Percentiles rank a stretch among this genome's conserved stretches.
Conservation (phyloP, 2,329 filamentous ascomycete genomes). For the Colletotrichum tofieldiae region DNA sequence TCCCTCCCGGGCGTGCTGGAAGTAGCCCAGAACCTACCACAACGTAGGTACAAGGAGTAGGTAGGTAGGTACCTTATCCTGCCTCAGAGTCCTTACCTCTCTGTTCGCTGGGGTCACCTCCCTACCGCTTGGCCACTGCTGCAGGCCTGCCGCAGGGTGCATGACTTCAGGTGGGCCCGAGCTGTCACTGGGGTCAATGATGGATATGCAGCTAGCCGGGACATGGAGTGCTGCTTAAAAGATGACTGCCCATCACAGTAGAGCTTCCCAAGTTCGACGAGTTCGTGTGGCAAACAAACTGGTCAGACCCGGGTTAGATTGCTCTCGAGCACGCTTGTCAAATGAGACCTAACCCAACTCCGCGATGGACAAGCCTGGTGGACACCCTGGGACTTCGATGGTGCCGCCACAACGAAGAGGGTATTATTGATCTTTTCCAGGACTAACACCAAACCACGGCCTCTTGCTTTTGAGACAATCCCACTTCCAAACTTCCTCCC, state of each 20-base stretch:
- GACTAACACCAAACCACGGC: background rate
- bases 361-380: background rate
- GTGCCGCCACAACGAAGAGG: background rate
- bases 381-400: background rate
- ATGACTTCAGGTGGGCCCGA: slow-evolving; percentile 4
- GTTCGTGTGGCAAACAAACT: background rate
- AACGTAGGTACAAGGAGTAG: background rate
- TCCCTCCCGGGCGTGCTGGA: background rate
- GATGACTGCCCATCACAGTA: background rate
- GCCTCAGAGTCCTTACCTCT: background rate
- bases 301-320: background rate
- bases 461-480: background rate
- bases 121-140: background rate
- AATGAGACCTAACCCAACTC: background rate
- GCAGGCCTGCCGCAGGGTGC: background rate
- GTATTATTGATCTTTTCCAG: slow-evolving; percentile 11
- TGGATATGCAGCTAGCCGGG: background rate
- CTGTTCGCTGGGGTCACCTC: background rate
- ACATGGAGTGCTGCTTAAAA: background rate
- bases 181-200: background rate
- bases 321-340: background rate
- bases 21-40: background rate
- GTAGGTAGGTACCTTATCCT: background rate
- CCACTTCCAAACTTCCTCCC: background rate
- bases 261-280: background rate